Percentiles rank a stretch among this genome's conserved stretches.
Evolutionary conservation across 2,329 filamentous ascomycete genomes (phyloP).

Genomic region (Ophiostoma novo-ulmi): DNA sequence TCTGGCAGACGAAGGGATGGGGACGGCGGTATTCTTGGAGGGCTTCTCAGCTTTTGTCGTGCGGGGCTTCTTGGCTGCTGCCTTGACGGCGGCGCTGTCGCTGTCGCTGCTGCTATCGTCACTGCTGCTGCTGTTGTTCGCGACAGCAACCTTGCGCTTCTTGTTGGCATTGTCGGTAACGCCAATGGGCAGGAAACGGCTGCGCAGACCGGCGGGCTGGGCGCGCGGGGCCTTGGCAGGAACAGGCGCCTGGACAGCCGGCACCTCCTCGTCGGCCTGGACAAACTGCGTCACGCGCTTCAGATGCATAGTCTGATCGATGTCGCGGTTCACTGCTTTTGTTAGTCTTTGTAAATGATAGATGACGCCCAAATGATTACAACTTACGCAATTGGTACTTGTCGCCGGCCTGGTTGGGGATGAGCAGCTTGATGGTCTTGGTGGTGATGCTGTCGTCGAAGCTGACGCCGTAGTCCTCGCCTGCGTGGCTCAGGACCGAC

Average conservation of each 20-base stretch:
- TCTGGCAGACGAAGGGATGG: not conserved
- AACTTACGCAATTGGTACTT: constrained; percentile 52
- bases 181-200: constrained; percentile 64
- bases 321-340: constrained; percentile 39
- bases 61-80: constrained; percentile 10
- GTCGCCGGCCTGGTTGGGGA: constrained; percentile 52
- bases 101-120: not conserved
- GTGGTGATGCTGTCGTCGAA: constrained; percentile 47
- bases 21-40: not conserved
- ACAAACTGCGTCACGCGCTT: constrained; percentile 57
- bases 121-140: not conserved
- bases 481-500: constrained; percentile 57
- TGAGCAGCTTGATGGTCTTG: constrained; percentile 53
- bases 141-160: constrained; percentile 38
- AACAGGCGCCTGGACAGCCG: constrained; percentile 35
- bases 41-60: not conserved
- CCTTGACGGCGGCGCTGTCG: not conserved
- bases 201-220: constrained; percentile 63
- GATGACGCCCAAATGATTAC: too few species aligned
- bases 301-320: constrained; percentile 60
- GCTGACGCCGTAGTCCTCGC: constrained; percentile 57
- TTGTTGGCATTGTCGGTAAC: constrained; percentile 34
- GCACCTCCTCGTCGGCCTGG: constrained; percentile 34
- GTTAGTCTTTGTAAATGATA: constrained; percentile 25
- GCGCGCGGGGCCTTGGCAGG: constrained; percentile 50